These are phyloP conservation scores for Raphanus sativus DNA, from an alignment of 345 rosid genomes.

Conservation along the genomic window DNA sequence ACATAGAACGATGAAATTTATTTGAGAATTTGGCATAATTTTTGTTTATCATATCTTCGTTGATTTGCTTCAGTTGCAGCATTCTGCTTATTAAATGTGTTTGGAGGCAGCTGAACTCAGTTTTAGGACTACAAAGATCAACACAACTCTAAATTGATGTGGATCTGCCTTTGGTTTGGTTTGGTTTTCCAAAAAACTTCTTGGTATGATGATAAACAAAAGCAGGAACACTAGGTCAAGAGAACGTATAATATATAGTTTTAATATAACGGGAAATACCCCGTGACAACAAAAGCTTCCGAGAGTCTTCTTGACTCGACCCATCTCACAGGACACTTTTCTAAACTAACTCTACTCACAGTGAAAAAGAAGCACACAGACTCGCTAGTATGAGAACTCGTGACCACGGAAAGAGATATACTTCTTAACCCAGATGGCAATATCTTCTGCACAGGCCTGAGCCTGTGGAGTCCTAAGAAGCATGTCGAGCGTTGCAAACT, in stretches of 20 bases:
- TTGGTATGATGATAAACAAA: conserved; percentile 6
- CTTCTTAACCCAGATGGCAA: conserved; percentile 90
- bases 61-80: neutral
- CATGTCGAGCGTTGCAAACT: conserved; percentile 93
- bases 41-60: neutral
- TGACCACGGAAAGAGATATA: conserved; percentile 81
- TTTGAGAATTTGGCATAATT: neutral
- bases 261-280: conserved; percentile 31
- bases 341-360: conserved; percentile 31
- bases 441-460: conserved; percentile 88
- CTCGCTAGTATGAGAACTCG: conserved; percentile 74
- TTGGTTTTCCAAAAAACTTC: neutral
- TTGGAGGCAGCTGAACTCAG: neutral
- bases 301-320: conserved; percentile 17
- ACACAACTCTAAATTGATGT: neutral
- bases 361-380: conserved; percentile 4
- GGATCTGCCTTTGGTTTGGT: neutral
- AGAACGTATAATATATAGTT: conserved; percentile 11
- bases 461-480: conserved; percentile 90
- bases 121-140: neutral
- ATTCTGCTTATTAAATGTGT: neutral
- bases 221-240: neutral
- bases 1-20: neutral
- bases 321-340: conserved; percentile 23
- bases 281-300: conserved; percentile 19